phyloP scores from a whole-genome alignment of 768 basidiomycete species.

The Psilocybe cubensis region DNA sequence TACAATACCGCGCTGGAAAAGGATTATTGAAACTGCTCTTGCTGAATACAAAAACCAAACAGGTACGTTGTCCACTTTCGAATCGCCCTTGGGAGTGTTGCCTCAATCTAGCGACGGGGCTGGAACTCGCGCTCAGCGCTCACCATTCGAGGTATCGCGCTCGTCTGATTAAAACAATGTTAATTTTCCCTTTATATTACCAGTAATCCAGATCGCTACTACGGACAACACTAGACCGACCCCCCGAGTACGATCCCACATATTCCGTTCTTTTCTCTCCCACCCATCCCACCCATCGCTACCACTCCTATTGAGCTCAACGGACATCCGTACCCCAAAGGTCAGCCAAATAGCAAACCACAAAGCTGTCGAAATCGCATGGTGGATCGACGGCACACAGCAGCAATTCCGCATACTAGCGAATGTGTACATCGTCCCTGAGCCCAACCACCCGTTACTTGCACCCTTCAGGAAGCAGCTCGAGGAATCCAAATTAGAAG shows the following conservation, averaged over 20 bases:
- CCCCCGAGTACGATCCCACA: conserved; percentile 68
- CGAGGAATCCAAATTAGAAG: conserved; percentile 9
- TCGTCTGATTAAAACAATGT: too few relatives aligned
- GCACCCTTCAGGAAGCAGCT: conserved; percentile 33
- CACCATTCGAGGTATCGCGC: too few relatives aligned
- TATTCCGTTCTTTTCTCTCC: conserved; percentile 63
- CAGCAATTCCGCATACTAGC: conserved; percentile 80
- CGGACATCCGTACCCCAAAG: conserved; percentile 77
- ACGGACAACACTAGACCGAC: conserved; percentile 41
- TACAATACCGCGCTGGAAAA: conserved; percentile 49
- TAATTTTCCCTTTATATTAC: too few relatives aligned
- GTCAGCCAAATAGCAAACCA: conserved; percentile 53
- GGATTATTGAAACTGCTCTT: conserved; percentile 45
- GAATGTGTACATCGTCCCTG: conserved; percentile 56
- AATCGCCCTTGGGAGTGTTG: too few relatives aligned
- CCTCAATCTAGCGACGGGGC: too few relatives aligned
- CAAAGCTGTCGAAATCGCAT: conserved; percentile 61
- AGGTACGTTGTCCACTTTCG: conserved; percentile 30
- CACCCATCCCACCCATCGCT: conserved; percentile 43
- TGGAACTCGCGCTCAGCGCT: too few relatives aligned
- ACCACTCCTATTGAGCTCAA: conserved; percentile 68
- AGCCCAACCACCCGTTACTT: conserved; percentile 41
- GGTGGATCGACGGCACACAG: conserved; percentile 70
- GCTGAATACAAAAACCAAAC: conserved; percentile 39
- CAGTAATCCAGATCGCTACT: conserved; percentile 68